These are phyloP conservation scores for Malus fusca DNA, from an alignment of 306 rosid genomes.

Conservation along the genomic window DNA sequence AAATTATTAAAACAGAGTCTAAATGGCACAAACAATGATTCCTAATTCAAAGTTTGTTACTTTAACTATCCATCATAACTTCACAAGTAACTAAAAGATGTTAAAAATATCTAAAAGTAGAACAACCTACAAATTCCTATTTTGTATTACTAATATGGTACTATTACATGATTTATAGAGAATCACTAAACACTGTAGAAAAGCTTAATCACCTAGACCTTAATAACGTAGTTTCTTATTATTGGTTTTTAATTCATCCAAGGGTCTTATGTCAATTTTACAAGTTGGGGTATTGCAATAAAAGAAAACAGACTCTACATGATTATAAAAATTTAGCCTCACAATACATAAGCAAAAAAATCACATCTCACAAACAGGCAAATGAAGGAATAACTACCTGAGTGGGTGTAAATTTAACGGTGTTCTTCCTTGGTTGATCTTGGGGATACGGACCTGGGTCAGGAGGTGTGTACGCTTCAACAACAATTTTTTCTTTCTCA, in stretches of 20 bases:
- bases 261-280: not conserved
- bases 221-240: not conserved
- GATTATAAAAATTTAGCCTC: not conserved
- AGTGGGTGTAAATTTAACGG: slow-evolving; percentile 84
- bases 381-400: slow-evolving; percentile 52
- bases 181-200: not conserved
- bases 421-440: slow-evolving; percentile 92
- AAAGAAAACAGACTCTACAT: not conserved
- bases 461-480: slow-evolving; percentile 86
- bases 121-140: not conserved
- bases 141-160: not conserved
- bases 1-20: not conserved
- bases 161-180: not conserved
- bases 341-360: not conserved
- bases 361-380: not conserved
- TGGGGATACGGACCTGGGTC: slow-evolving; percentile 99
- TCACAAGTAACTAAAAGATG: not conserved
- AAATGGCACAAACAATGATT: not conserved
- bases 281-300: not conserved
- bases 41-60: not conserved
- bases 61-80: not conserved
- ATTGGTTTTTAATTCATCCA: not conserved
- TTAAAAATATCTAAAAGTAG: not conserved
- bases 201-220: not conserved
- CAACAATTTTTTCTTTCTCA: slow-evolving; percentile 52